Evolutionary conservation across 2,329 filamentous ascomycete species (phyloP), one percentile per base, ranked within the genome.

Genomic region (Trichoderma atrobrunneum): DNA sequence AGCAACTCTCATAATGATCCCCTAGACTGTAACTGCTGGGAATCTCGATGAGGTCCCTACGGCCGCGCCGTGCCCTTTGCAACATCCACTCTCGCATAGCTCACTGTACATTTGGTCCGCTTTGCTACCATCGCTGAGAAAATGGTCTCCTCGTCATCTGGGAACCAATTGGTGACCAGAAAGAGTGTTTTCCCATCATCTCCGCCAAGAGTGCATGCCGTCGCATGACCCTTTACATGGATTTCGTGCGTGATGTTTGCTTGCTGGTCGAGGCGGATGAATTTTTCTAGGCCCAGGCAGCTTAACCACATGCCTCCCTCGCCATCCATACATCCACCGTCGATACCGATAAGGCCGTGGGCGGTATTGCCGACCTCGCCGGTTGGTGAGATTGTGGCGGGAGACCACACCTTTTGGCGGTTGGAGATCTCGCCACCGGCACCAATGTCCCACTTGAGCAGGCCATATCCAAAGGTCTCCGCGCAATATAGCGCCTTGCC

Each of bases 301-400:
- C 61, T 63, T 5, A 63, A 5, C 61, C 61, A 63, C 36, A 63
- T 63, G 36, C 61, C 61, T n/a, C 61, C 61, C 16, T 63, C 61
- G 24, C 24, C 36, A 48, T 63, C 61, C 61, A 63, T 63, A 39
- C 61, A 63, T 26, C 36, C 61, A 21, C 61, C 61, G 14, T 63
- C 61, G 16, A 63, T 63, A n/a, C 61, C 61, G 24, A 63, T 63
- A 26, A 63, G 61, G 34, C 61, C 61, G 61, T 63, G 61, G 14
- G 61, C 10, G 8, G 61, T 63, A 16, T 48, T 63, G 24, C 61
- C 61, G 14, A 63, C 61, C 61, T 63, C 61, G 5, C 61, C 61
- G 16, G 36, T 63, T 18, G 61, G 61, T n/a, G 61, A 48, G 34
- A 63, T 63, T 6, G 61, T n/a, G 36, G 34, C 36, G 8, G 61